phyloP scores from a whole-genome alignment of 257 asterid genomes.

The Cruciata laevipes region DNA sequence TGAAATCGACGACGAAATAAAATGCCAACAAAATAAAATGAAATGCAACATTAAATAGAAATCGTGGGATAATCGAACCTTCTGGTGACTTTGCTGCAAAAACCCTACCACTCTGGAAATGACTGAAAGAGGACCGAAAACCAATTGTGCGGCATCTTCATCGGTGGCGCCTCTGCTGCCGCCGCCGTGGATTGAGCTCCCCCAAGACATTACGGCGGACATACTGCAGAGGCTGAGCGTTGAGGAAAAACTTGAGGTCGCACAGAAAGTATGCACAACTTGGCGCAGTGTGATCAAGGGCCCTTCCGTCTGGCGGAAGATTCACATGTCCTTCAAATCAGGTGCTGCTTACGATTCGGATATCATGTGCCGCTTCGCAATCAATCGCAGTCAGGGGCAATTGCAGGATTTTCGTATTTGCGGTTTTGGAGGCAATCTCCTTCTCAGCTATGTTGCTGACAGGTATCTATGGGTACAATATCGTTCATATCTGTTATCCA shows the following conservation, averaged over 20 bases:
- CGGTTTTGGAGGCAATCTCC: conserved; percentile 12
- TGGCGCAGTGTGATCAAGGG: conserved; percentile 46
- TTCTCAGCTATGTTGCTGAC: conserved; percentile 19
- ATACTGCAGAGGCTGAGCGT: conserved; percentile 41
- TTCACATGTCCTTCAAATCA: conserved; percentile 5
- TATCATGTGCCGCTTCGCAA: conserved; percentile 14
- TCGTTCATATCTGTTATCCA: background rate
- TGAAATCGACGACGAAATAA: too few species aligned
- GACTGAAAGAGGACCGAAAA: background rate
- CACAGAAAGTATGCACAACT: conserved; percentile 33
- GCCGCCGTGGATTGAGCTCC: conserved; percentile 49
- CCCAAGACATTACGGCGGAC: conserved; percentile 37
- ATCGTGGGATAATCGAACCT: background rate
- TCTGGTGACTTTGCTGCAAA: background rate
- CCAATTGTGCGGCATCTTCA: background rate
- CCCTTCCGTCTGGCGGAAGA: conserved; percentile 31
- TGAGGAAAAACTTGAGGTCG: conserved; percentile 33
- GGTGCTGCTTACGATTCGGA: conserved; percentile 1
- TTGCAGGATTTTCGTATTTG: conserved; percentile 19
- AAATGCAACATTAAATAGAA: too few species aligned
- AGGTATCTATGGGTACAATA: conserved; percentile 13
- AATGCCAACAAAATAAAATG: too few species aligned
- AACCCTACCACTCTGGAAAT: background rate
- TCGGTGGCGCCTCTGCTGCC: conserved; percentile 1
- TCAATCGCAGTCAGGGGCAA: conserved; percentile 24